Evolutionary conservation across 2,329 filamentous ascomycete genomes (phyloP).

Genomic region (Aspergillus melleus): DNA sequence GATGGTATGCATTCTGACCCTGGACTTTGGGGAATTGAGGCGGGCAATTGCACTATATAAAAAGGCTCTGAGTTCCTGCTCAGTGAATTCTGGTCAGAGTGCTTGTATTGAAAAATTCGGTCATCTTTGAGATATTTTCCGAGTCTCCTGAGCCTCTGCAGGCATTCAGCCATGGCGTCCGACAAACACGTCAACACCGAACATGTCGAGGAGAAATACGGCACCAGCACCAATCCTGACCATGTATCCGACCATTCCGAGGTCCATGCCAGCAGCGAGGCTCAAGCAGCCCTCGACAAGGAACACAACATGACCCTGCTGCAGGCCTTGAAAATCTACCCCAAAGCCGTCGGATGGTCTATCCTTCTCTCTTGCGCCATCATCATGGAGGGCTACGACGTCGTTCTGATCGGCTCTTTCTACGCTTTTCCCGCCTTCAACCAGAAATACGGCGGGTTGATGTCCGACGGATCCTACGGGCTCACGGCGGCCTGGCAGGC

Average conservation of each 20-base stretch:
- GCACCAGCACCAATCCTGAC: neutral
- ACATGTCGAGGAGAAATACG: slow-evolving; percentile 7
- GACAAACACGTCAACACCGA: neutral
- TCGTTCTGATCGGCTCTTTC: slow-evolving; percentile 32
- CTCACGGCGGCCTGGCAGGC: slow-evolving; percentile 38
- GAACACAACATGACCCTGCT: slow-evolving; percentile 33
- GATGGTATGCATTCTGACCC: neutral
- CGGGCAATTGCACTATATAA: neutral
- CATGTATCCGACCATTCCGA: neutral
- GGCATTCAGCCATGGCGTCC: neutral
- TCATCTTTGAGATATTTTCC: neutral
- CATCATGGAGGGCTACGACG: slow-evolving; percentile 44
- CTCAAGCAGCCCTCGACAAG: slow-evolving; percentile 7
- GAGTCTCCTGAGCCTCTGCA: neutral
- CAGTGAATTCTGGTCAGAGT: too few relatives aligned
- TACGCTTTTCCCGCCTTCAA: slow-evolving; percentile 31
- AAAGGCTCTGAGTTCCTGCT: neutral
- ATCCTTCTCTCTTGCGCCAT: slow-evolving; percentile 36
- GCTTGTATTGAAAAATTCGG: neutral
- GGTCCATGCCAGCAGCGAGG: slow-evolving; percentile 4
- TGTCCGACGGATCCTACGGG: slow-evolving; percentile 23
- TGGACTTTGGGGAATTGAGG: neutral
- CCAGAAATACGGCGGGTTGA: slow-evolving; percentile 13
- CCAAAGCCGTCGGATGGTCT: slow-evolving; percentile 37
- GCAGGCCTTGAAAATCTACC: slow-evolving; percentile 26